Base-by-base conservation (phyloP, 148 eudicot species). In the Diospyros lotus region DNA sequence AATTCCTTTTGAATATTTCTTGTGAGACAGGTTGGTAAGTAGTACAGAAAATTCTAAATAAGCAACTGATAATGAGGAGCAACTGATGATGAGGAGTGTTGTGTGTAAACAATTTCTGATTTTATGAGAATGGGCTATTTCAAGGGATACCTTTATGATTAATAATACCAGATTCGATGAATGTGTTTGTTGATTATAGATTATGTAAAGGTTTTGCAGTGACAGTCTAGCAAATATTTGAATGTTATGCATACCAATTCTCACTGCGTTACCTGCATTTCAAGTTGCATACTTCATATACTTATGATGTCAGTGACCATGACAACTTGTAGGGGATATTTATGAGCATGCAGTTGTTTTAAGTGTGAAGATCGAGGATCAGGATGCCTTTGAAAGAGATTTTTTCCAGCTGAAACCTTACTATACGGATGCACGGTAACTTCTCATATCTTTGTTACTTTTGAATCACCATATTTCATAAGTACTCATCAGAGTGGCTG, bases 361-460 rank as follows among this genome's bases (percentile, higher is more conserved):
- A 74, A 89, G 96, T 75, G 98, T 95, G 81, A 92, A 95, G 83
- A 88, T 82, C 82, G 97, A 95, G 81, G 98, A 95, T 76, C 93
- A 90, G 73, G 97, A 92, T 67, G 94, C 96, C 38, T 95, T 95
- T 79, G 98, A 95, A 81, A 90, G 98, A 81, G 94, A 95, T 73
- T 92, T 69, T 59, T 89, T 89, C 83, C 98, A 94, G 84, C 85
- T 94, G 82, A 94, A 94, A 78, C 96, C 98, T 62, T 94, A 94
- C 80, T 94, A 94, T 73, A 94, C 98, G 1, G 98, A 94, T 87
- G 88, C 91, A 43, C 71, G 87, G 98, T 94, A 86, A 76, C 64
- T 51, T 39, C 51, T 61, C 58, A 52, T 51, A 50, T 69, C 6
- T 15, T 52, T 0, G n/a, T 12, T 28, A 0, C 46, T 4, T 5